These are phyloP conservation scores for Musa schizocarpa DNA, from an alignment of 176 grass and related monocot species.

Conservation along the genomic window DNA sequence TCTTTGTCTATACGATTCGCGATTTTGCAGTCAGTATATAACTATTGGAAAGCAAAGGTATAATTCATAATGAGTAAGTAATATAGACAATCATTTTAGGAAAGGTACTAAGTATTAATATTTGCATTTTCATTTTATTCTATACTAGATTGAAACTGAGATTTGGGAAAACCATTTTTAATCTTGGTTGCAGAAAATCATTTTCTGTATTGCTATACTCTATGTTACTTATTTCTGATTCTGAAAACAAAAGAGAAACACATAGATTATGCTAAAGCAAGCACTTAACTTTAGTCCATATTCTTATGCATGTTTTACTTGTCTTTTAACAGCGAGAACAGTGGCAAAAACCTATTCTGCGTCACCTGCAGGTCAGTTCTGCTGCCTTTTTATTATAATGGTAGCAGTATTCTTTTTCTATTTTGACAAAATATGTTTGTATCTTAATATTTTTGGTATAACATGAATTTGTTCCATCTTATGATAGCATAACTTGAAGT, in stretches of 20 bases:
- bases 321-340: constrained; percentile 57
- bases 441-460: too few relatives aligned
- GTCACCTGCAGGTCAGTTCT: constrained; percentile 74
- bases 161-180: too few relatives aligned
- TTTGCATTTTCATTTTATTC: constrained; percentile 6
- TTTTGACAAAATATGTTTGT: too few relatives aligned
- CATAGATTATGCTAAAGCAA: not conserved
- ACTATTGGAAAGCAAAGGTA: constrained; percentile 97
- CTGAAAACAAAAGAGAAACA: not conserved
- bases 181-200: not conserved
- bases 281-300: not conserved
- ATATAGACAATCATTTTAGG: not conserved
- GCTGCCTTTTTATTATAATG: not conserved
- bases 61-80: constrained; percentile 5
- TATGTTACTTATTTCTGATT: constrained; percentile 10
- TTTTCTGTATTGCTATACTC: not conserved
- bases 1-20: constrained; percentile 56
- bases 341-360: constrained; percentile 98
- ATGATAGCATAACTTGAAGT: too few relatives aligned
- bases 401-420: not conserved
- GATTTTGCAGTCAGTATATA: constrained; percentile 82
- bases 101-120: not conserved
- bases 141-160: too few relatives aligned
- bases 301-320: not conserved
- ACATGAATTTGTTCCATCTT: too few relatives aligned